Evolutionary conservation across 2,329 filamentous ascomycete genomes (phyloP), one percentile per base, ranked within the genome.

Genomic region (Ascochyta fabae): DNA sequence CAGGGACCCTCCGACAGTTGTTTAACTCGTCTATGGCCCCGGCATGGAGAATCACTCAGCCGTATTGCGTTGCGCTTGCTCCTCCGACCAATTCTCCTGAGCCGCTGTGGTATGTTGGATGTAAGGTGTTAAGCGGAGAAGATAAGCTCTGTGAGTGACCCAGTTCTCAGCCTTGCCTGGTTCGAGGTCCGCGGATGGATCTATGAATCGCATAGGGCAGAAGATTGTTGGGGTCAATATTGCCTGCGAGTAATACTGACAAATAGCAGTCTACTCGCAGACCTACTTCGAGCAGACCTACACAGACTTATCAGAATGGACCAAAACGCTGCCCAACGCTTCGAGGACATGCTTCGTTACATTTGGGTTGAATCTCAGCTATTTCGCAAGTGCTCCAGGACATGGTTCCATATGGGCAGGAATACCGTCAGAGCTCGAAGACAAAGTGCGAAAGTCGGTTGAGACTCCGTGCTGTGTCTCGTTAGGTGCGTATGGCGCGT

Each of bases 51-150:
- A 67, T 75, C 23, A 62, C 64, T 15, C 71, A 73, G 41, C 71
- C 71, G 5, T 73, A 69, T 35, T 73, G 68, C 52, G 65, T 75
- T 19, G 71, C 66, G 15, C 69, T 75, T 47, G 72, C 69, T 10
- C 71, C 71, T 43, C 64, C 60, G 40, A 46, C 62, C 39, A 67
- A 68, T 36, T 58, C 57, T 1, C 60, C 64, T 15, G 72, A 73
- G 53, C 66, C 70, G 33, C 54, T 74, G 13, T 75, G 72, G 72
- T 74, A 73, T 58, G 64, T 71, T 10, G 69, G 69, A 13, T 70
- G 65, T 39, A 73, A 69, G 50, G 70, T 69, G 38, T 50, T 69
- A 48, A 63, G 59, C 35, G 70, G 70, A n/a, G 62, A 72, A 51
- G 72, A 74, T 13, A 75, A 73, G 61, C 68, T 73, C 29, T 71